These are phyloP conservation scores for Elasticomyces elasticus DNA, from an alignment of 495 filamentous ascomycete genomes.

Conservation along the genomic window DNA sequence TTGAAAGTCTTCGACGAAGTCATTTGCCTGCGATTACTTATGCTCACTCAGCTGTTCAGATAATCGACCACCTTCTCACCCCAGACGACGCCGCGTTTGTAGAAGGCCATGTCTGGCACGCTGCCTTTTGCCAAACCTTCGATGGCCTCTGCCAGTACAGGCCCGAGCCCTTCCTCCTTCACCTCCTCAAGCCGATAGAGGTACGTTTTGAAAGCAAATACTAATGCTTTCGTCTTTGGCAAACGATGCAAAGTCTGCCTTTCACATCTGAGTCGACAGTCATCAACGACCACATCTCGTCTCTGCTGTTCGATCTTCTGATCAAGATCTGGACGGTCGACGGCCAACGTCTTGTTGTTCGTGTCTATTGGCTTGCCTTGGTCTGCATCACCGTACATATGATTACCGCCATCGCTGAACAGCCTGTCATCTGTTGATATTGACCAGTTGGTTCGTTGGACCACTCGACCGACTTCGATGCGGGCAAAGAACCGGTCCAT, in stretches of 20 bases:
- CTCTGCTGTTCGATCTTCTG: conserved; percentile 27
- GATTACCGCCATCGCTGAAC: conserved; percentile 46
- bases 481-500: conserved; percentile 69
- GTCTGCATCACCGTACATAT: conserved; percentile 37
- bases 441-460: conserved; percentile 55
- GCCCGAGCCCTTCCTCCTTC: conserved; percentile 55
- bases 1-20: too few species aligned
- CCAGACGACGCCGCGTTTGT: conserved; percentile 62
- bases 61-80: conserved; percentile 51
- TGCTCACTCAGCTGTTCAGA: conserved; percentile 32
- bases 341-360: conserved; percentile 12
- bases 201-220: conserved; percentile 78
- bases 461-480: conserved; percentile 45
- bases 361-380: background rate
- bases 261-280: conserved; percentile 58
- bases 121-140: conserved; percentile 62
- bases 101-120: conserved; percentile 55
- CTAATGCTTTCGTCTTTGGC: conserved; percentile 51
- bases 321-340: conserved; percentile 3
- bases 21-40: background rate
- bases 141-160: conserved; percentile 58
- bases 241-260: conserved; percentile 68
- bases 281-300: conserved; percentile 42
- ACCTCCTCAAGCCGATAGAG: conserved; percentile 57
- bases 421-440: conserved; percentile 48